A percentile compares a stretch with the other conserved stretches of the same genome.
These are phyloP conservation scores for Botrytis sinoallii DNA, from an alignment of 2,329 filamentous ascomycete species.

Conservation along the genomic window DNA sequence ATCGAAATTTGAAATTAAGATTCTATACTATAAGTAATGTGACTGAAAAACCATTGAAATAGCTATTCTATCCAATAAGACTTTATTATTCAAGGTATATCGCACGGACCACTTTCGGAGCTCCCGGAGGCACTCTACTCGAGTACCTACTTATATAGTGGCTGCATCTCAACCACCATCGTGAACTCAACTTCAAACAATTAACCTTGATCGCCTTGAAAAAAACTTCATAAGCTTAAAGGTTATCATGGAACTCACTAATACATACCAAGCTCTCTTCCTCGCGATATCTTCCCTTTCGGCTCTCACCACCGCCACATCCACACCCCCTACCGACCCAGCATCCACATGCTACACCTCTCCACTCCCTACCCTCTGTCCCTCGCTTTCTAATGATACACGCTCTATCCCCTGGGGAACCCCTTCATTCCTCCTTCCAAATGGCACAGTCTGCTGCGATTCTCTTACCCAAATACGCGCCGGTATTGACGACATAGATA, in stretches of 20 bases:
- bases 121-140: too few relatives aligned
- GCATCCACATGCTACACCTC: constrained; percentile 21
- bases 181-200: background rate
- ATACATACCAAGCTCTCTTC: background rate
- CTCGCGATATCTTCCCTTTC: background rate
- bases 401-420: constrained; percentile 23
- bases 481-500: constrained; percentile 23
- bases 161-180: background rate
- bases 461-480: constrained; percentile 23
- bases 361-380: background rate
- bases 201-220: background rate
- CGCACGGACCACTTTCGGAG: too few relatives aligned
- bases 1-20: too few relatives aligned
- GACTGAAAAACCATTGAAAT: too few relatives aligned
- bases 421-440: constrained; percentile 19
- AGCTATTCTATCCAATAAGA: too few relatives aligned
- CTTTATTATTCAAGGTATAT: too few relatives aligned
- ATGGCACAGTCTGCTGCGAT: constrained; percentile 23
- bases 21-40: too few relatives aligned
- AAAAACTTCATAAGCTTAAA: background rate
- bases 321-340: background rate
- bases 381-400: background rate
- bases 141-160: too few relatives aligned
- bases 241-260: background rate
- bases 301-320: too few relatives aligned